Base-by-base conservation (phyloP, 768 basidiomycete species). In the Hysterangium stoloniferum region DNA sequence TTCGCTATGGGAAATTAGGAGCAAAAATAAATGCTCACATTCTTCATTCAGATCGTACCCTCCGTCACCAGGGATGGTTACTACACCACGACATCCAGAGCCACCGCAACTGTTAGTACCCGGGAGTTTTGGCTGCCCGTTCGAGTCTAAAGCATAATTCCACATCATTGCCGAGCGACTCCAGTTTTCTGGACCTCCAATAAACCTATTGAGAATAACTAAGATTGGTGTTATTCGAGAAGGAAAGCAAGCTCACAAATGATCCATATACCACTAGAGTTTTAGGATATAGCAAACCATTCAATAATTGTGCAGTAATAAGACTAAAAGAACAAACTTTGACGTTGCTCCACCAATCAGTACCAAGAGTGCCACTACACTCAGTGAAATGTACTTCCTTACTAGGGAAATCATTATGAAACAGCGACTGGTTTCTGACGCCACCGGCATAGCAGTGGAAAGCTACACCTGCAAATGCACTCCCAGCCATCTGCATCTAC, bases 281-380 rank as follows among this genome's bases (percentile, higher is more conserved):
- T 33, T 28, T 13, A 31, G 37, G 32, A 43, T 44, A 40, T 46
- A 38, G 34, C 19, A 33, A n/a, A 24, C 32, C n/a, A 47, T 7
- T 25, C 6, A 24, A 44, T 20, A 15, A 41, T 11, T n/a, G n/a
- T n/a, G n/a, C n/a, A n/a, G n/a, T n/a, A n/a, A 41, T 22, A 41
- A 41, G 20, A 8, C 38, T 12, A 20, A 52, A 11, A 45, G 35
- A 55, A 35, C 64, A 4, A 54, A 79, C 84, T 73, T 87, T 87
- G 64, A 87, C 80, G 57, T 87, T 84, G 42, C 67, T 68, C 86
- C 86, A 89, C 85, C 84, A 88, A 59, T 86, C 82, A 7, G 75
- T 74, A 12, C 82, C 80, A 48, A 75, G 63, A 0, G 73, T 78
- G 5, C 86, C 84, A 1, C 77, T 64, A 58, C 86, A 87, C 62